Percentiles rank a stretch among this genome's conserved stretches.
Conservation (phyloP, 805 yeast species). For the Lipomyces sp. region DNA sequence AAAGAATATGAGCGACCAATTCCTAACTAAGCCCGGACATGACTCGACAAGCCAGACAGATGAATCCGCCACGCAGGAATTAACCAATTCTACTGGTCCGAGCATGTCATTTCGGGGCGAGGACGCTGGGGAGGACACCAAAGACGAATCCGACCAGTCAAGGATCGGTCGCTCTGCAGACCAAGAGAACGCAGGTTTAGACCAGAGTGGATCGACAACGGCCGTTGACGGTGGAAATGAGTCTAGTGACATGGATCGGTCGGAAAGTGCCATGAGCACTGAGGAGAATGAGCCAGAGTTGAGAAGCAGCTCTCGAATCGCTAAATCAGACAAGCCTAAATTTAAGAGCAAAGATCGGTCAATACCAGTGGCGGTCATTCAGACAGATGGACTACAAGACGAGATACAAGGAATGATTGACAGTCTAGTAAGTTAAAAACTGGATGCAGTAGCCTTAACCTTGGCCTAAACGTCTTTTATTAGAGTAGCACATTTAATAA, state of each 20-base stretch:
- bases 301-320: slow-evolving; percentile 20
- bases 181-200: not conserved
- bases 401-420: slow-evolving; percentile 26
- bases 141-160: not conserved
- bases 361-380: slow-evolving; percentile 31
- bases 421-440: slow-evolving; percentile 14
- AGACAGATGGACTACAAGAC: slow-evolving; percentile 23
- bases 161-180: not conserved
- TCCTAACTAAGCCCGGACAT: not conserved
- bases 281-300: not conserved
- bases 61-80: not conserved
- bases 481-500: slow-evolving; percentile 12
- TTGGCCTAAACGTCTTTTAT: not conserved
- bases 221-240: not conserved
- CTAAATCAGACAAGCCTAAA: slow-evolving; percentile 12
- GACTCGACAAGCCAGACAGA: not conserved
- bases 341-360: slow-evolving; percentile 17
- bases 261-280: not conserved
- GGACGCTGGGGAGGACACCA: not conserved
- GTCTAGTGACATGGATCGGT: not conserved
- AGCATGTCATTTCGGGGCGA: not conserved
- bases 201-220: not conserved
- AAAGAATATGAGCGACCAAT: not conserved
- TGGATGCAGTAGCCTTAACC: not conserved
- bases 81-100: not conserved